phyloP scores from a whole-genome alignment of 1,284 basidiomycete genomes.

The Apiotrichum porosum region DNA sequence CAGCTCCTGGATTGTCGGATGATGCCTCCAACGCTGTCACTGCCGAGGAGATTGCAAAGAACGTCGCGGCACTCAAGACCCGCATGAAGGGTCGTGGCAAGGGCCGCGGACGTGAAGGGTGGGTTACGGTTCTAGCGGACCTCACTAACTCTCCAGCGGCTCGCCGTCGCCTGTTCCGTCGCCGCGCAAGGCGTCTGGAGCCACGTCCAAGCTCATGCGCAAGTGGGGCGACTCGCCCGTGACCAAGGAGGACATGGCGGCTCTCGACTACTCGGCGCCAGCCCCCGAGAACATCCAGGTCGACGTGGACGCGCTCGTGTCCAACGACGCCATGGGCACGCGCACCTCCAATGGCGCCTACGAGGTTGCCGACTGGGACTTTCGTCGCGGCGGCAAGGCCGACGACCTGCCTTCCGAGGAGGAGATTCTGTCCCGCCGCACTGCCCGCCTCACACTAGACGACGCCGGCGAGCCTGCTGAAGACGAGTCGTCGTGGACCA shows the following conservation, averaged over 20 bases:
- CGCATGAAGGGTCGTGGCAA: constrained; percentile 56
- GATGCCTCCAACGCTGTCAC: constrained; percentile 26
- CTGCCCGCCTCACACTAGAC: constrained; percentile 46
- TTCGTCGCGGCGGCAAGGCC: constrained; percentile 39
- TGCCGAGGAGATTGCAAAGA: constrained; percentile 84
- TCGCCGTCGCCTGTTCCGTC: constrained; percentile 34
- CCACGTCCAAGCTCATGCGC: constrained; percentile 69
- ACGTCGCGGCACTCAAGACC: constrained; percentile 83
- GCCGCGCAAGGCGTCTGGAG: constrained; percentile 37
- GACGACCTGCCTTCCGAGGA: constrained; percentile 51
- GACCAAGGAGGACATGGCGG: constrained; percentile 77
- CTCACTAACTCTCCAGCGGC: constrained; percentile 60
- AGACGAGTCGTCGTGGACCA: constrained; percentile 40
- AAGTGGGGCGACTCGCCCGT: constrained; percentile 85
- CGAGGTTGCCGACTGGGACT: constrained; percentile 93
- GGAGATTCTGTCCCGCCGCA: constrained; percentile 39
- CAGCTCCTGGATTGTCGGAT: constrained; percentile 18
- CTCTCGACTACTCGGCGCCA: constrained; percentile 67
- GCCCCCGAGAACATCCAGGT: constrained; percentile 51
- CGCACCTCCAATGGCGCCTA: constrained; percentile 80
- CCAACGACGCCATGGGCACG: constrained; percentile 52
- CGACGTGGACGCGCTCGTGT: constrained; percentile 48
- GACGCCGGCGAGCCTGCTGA: constrained; percentile 9
- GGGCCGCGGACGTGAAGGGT: constrained; percentile 52
- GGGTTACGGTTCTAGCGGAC: constrained; percentile 9